Evolutionary conservation across 495 filamentous ascomycete genomes (phyloP).

Genomic region (Parachaetomium inaequale): DNA sequence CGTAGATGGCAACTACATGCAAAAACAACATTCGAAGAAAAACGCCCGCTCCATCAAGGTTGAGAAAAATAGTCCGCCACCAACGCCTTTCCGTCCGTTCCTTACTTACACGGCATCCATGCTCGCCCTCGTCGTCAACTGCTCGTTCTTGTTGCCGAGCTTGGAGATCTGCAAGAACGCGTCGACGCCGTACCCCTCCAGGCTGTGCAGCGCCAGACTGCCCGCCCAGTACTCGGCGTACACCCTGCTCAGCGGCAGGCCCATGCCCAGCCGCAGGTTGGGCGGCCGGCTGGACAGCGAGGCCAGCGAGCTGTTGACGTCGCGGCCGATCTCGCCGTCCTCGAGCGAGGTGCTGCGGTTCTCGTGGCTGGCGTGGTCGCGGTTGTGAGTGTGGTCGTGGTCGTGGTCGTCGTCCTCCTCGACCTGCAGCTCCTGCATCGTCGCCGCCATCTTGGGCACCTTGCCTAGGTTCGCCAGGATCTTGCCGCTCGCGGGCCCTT

Average conservation of each 20-base stretch:
- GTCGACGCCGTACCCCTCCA: slow-evolving; percentile 97
- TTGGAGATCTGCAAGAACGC: slow-evolving; percentile 96
- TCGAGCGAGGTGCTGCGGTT: background rate
- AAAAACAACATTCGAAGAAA: background rate
- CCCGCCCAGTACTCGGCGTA: slow-evolving; percentile 99
- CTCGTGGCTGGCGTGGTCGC: slow-evolving; percentile 20
- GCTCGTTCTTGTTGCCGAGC: slow-evolving; percentile 97
- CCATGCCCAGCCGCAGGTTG: slow-evolving; percentile 87
- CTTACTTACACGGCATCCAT: slow-evolving; percentile 77
- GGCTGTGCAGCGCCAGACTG: slow-evolving; percentile 81
- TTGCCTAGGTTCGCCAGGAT: slow-evolving; percentile 76
- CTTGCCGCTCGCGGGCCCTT: slow-evolving; percentile 70
- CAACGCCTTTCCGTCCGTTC: background rate
- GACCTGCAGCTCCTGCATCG: slow-evolving; percentile 75
- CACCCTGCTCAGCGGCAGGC: slow-evolving; percentile 86
- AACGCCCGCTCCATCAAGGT: background rate
- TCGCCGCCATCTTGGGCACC: slow-evolving; percentile 91
- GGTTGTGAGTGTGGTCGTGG: background rate
- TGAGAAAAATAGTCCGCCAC: background rate
- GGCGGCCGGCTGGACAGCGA: slow-evolving; percentile 77
- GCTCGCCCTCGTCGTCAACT: slow-evolving; percentile 78
- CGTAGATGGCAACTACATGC: background rate
- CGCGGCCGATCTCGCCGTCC: slow-evolving; percentile 3
- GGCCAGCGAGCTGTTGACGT: slow-evolving; percentile 64
- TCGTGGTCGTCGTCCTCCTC: background rate